Evolutionary conservation across 179 eudicot species (phyloP), one percentile per base, ranked within the genome.

Genomic region (Heliamphora pulchella): DNA sequence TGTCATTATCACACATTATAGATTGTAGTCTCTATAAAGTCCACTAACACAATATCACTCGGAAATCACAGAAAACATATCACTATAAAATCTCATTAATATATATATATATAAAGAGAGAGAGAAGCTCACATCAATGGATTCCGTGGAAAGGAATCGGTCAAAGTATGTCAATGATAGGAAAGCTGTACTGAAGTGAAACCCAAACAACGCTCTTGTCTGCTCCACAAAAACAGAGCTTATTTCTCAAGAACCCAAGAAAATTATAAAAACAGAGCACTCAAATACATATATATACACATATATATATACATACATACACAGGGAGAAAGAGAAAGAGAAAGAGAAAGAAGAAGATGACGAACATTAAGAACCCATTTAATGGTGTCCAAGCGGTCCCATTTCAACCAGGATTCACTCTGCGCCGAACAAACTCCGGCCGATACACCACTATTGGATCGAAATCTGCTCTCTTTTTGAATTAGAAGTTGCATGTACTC

Each of bases 101-200:
- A 31, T 18, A n/a, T 5, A 59, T n/a, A 61, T 8, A 61, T 18
- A 71, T 4, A 83, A 0, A 54, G 15, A 80, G 46, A 72, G 41
- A 71, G 62, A 55, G 54, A 61, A 53, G 79, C 90, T 86, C 69
- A 90, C 97, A 79, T 85, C 87, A 78, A 90, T 83, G 78, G 50
- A 62, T 72, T 83, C 74, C 65, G 75, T 84, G n/a, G 92, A 88
- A 62, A 86, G 79, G 79, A 89, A 89, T 50, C 81, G 81, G 84
- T 91, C 92, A 46, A 91, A 85, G 84, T 91, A 91, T 54, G 80
- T 44, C 82, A 89, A 8, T 10, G 94, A 86, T 13, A 87, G 80
- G 84, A 82, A 87, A 62, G 87, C 90, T 61, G 92, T 91, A 31
- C 85, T 84, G 50, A 80, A 78, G 22, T 82, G 89, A 80, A 84